These are phyloP conservation scores for Nelumbo lutea DNA, from an alignment of 164 flowering plant species.

Conservation along the genomic window DNA sequence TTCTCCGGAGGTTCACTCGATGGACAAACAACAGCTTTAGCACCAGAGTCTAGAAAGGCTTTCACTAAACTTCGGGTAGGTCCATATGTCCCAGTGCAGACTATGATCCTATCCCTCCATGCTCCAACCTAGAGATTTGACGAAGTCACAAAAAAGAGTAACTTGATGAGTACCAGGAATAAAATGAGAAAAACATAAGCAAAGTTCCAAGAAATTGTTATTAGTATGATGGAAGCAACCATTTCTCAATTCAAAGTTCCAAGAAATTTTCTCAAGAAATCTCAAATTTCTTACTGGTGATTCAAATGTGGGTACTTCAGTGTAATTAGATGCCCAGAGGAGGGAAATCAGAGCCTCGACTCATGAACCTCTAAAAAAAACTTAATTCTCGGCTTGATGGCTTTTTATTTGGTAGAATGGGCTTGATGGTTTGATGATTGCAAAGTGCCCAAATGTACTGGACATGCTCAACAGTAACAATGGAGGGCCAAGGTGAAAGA, in stretches of 20 bases:
- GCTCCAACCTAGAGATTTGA: slow-evolving; percentile 68
- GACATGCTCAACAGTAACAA: neutral
- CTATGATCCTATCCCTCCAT: slow-evolving; percentile 94
- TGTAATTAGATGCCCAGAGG: no score
- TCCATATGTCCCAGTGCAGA: slow-evolving; percentile 79
- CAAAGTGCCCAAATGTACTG: no score
- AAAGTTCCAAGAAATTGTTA: neutral
- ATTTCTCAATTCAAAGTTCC: no score
- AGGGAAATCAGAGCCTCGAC: no score
- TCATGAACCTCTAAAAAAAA: no score
- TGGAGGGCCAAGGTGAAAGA: neutral
- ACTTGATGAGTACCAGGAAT: neutral
- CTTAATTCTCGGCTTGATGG: no score
- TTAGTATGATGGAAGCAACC: neutral
- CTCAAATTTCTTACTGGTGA: no score
- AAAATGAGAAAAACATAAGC: neutral
- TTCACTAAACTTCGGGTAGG: slow-evolving; percentile 55
- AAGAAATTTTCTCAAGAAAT: no score
- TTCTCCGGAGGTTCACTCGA: slow-evolving; percentile 58
- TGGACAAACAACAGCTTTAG: slow-evolving; percentile 87
- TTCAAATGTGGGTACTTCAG: no score
- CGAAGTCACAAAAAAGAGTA: slow-evolving; percentile 4
- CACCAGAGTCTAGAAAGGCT: slow-evolving; percentile 87
- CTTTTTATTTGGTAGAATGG: no score
- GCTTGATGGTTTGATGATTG: no score